Conservation (phyloP, 2,329 filamentous ascomycete genomes). For the Cadophora sp. region DNA sequence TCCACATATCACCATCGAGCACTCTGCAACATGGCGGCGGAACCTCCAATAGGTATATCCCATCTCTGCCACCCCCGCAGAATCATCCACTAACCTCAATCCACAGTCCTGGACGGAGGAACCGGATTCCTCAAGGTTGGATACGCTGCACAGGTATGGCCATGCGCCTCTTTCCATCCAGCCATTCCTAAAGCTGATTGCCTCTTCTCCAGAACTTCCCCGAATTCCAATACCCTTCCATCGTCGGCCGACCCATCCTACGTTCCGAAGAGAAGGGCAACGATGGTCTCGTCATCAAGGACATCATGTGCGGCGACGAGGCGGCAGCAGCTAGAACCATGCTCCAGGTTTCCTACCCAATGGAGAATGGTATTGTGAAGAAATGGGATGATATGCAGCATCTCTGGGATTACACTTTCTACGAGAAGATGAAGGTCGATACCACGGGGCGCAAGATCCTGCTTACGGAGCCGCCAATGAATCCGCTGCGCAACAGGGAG, state of each 20-base stretch:
- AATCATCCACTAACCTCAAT: conserved; percentile 33
- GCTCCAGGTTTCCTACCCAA: conserved; percentile 98
- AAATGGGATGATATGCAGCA: conserved; percentile 99
- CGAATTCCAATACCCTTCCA: conserved; percentile 97
- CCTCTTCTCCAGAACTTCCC: conserved; percentile 80
- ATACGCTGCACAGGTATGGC: conserved; percentile 87
- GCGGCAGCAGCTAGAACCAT: conserved; percentile 94
- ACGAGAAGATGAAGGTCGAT: conserved; percentile 95
- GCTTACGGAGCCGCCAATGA: conserved; percentile 96
- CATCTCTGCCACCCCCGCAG: neutral
- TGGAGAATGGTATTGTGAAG: conserved; percentile 99
- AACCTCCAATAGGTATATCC: conserved; percentile 47
- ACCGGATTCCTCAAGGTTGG: conserved; percentile 99
- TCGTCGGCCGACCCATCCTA: conserved; percentile 96
- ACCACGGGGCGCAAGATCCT: conserved; percentile 94
- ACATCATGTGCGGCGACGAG: conserved; percentile 99
- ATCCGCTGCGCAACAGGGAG: conserved; percentile 94
- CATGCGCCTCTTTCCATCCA: conserved; percentile 28
- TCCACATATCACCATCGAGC: conserved; percentile 26
- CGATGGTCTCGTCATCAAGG: conserved; percentile 81
- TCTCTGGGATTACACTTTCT: conserved; percentile 98
- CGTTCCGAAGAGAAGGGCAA: conserved; percentile 84
- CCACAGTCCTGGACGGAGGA: conserved; percentile 94
- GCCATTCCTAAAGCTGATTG: conserved; percentile 16
- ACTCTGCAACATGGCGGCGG: conserved; percentile 43